Base-by-base conservation (phyloP, 257 asterid genomes). In the Apocynum venetum region DNA sequence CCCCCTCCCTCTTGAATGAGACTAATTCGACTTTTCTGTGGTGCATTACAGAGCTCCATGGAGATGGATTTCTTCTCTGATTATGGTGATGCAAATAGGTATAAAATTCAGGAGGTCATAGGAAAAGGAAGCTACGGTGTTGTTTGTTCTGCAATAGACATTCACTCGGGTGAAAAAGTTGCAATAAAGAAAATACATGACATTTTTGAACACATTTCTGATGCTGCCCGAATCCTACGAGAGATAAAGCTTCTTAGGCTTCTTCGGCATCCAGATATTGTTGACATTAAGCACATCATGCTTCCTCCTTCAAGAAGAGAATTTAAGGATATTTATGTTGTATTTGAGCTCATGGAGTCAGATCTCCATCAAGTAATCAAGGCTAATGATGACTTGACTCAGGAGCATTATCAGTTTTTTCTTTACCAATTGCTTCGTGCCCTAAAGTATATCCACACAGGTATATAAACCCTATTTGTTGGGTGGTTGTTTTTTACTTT, bases 121-220 rank as follows among this genome's bases (percentile, higher is more conserved):
- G 98, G 98, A 61, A 93, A 91, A 86, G 96, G 98, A 63, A 93
- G 97, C 90, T 93, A 93, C 80, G 98, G 97, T 69, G 97, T 93
- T 74, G 97, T 93, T 79, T 93, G 98, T 86, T 92, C 98, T 15
- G 96, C 97, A 48, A 81, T 90, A 0, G 98, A 93, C 84, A 87
- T 93, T 48, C 91, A 89, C 69, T 91, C 98, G 1, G 92, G 92
- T 72, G 95, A 91, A 83, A 93, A 87, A 70, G 98, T 93, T 74
- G 98, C 98, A 69, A 91, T 93, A 80, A 93, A 93, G 91, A 93
- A 93, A 83, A 93, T 93, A 68, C 97, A 89, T 41, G 92, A 85
- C 76, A 87, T 94, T 60, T 94, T 94, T 80, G 96, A 94, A 77
- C 96, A 94, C 83, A 85, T 89, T 65, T 90, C 98, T 76, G 97